A percentile compares a stretch with the other conserved stretches of the same genome.
Conservation (phyloP, 495 filamentous ascomycete species). For the Talaromyces wortmannii region DNA sequence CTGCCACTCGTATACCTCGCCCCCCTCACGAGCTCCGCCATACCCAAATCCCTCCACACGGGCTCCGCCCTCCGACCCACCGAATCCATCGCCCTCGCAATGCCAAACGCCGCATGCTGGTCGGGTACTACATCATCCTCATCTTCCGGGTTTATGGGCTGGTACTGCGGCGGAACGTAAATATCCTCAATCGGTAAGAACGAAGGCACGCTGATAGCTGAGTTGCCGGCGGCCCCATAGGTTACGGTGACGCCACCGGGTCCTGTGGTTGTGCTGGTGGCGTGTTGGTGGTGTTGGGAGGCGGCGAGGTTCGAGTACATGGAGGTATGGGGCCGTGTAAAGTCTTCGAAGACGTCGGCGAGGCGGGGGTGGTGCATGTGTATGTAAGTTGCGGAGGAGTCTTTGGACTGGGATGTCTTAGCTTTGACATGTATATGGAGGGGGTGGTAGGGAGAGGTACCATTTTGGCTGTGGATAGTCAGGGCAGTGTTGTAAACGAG, state of each 20-base stretch:
- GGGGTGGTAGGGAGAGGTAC: too few relatives aligned
- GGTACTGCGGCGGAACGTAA: constrained; percentile 81
- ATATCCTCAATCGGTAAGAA: constrained; percentile 60
- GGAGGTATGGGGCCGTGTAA: constrained; percentile 39
- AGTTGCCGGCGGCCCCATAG: constrained; percentile 25
- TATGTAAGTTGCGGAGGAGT: constrained; percentile 77
- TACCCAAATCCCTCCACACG: constrained; percentile 81
- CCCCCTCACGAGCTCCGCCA: constrained; percentile 59
- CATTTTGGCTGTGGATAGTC: too few relatives aligned
- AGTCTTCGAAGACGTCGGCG: constrained; percentile 92
- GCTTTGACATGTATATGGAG: neutral
- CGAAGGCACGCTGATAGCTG: constrained; percentile 26
- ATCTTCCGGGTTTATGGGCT: constrained; percentile 93
- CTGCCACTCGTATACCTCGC: constrained; percentile 8
- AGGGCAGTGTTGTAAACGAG: too few relatives aligned
- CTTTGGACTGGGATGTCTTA: constrained; percentile 64
- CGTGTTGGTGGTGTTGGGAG: constrained; percentile 14
- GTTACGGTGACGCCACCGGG: constrained; percentile 17
- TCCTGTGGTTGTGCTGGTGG: constrained; percentile 12
- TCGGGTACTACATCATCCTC: constrained; percentile 97
- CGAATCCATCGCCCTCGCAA: constrained; percentile 66
- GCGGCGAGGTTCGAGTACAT: constrained; percentile 10
- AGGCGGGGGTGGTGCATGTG: constrained; percentile 76
- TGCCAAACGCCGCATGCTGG: constrained; percentile 95
- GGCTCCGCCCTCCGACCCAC: constrained; percentile 49